Percentiles rank a stretch among this genome's conserved stretches.
Conservation (phyloP, 176 grass and related monocot genomes). For the Otatea glauca region DNA sequence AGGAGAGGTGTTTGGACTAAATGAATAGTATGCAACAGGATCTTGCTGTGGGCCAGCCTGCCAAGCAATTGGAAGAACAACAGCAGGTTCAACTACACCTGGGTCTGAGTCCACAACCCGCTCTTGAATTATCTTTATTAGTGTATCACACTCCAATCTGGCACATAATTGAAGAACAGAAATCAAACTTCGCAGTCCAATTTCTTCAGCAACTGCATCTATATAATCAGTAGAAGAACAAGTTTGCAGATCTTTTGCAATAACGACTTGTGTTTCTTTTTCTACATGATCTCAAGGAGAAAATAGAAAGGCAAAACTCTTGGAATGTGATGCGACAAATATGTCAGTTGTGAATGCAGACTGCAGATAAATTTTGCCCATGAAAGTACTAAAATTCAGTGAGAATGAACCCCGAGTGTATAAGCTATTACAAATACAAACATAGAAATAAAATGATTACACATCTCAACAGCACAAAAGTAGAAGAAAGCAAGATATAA, state of each 20-base stretch:
- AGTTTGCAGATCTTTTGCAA: not conserved
- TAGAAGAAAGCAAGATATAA: conserved; percentile 1
- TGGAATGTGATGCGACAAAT: not conserved
- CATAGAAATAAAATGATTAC: not conserved
- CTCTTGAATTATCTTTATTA: conserved; percentile 70
- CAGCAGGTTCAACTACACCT: conserved; percentile 5
- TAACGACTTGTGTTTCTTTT: not conserved
- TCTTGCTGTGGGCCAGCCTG: not conserved
- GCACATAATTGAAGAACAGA: conserved; percentile 13
- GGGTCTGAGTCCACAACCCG: conserved; percentile 50
- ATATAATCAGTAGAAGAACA: conserved; percentile 11
- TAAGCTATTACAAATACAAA: conserved; percentile 4
- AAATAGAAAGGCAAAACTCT: not conserved
- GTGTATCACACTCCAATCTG: conserved; percentile 65
- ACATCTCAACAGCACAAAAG: not conserved
- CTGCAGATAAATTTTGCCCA: not conserved
- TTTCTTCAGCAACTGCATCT: not conserved
- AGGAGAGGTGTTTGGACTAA: conserved; percentile 36
- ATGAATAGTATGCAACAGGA: conserved; percentile 32
- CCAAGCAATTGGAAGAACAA: conserved; percentile 49
- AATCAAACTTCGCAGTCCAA: conserved; percentile 28
- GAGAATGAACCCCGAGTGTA: not conserved
- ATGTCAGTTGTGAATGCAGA: not conserved
- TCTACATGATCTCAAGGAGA: not conserved
- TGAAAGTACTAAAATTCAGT: not conserved